phyloP scores from a whole-genome alignment of 2,329 filamentous ascomycete genomes.

The Emmonsiellopsis sp. region DNA sequence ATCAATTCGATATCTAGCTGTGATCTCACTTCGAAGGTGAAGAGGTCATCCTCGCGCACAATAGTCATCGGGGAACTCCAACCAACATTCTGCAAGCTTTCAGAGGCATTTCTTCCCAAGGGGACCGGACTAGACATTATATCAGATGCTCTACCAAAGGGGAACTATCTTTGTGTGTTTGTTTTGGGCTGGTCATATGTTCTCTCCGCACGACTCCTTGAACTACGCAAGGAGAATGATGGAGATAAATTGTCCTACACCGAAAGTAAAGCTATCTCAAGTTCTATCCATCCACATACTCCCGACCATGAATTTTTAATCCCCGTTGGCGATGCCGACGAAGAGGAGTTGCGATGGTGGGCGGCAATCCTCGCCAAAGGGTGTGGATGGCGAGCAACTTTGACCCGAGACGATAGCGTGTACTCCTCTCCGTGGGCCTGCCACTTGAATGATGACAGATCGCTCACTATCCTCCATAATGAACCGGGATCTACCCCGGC shows the following conservation, averaged over 20 bases:
- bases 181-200: conserved; percentile 10
- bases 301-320: background rate
- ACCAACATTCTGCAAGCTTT: conserved; percentile 3
- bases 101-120: background rate
- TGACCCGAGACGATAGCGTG: background rate
- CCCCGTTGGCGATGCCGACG: conserved; percentile 4
- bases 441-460: conserved; percentile 3
- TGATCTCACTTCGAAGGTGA: background rate
- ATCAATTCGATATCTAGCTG: conserved; percentile 1
- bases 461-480: conserved; percentile 2
- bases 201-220: conserved; percentile 4
- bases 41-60: background rate
- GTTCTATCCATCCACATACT: background rate
- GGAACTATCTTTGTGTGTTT: conserved; percentile 8
- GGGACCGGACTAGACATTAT: background rate
- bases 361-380: conserved; percentile 7
- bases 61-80: background rate
- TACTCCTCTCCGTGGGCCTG: conserved; percentile 7
- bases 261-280: background rate
- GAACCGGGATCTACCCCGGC: background rate
- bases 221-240: conserved; percentile 4
- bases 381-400: conserved; percentile 7
- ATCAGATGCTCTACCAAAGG: background rate
- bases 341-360: conserved; percentile 8
- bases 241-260: conserved; percentile 1